These are phyloP conservation scores for Tetracladium maxilliforme DNA, from an alignment of 2,329 filamentous ascomycete genomes.

Conservation along the genomic window DNA sequence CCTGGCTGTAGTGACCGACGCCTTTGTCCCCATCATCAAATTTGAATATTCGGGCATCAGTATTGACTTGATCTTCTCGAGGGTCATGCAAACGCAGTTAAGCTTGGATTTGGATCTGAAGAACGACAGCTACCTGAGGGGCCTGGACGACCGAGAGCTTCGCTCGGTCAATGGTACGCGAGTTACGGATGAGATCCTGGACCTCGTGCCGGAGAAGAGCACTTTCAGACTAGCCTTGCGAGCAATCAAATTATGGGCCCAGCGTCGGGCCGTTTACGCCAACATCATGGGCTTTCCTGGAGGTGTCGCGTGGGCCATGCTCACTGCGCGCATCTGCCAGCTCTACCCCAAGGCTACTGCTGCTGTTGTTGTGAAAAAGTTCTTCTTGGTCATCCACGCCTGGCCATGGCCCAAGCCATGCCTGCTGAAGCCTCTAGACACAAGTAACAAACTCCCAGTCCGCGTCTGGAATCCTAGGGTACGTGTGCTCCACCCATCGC, in stretches of 20 bases:
- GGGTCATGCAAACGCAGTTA: slow-evolving; percentile 57
- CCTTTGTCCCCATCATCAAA: slow-evolving; percentile 95
- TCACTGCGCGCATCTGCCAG: slow-evolving; percentile 90
- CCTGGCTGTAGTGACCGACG: slow-evolving; percentile 72
- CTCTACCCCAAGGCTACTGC: slow-evolving; percentile 87
- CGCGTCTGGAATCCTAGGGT: slow-evolving; percentile 92
- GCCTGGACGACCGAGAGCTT: slow-evolving; percentile 74
- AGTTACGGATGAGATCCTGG: slow-evolving; percentile 84
- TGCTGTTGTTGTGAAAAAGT: slow-evolving; percentile 80
- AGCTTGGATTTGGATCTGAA: slow-evolving; percentile 61
- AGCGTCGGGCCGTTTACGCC: slow-evolving; percentile 81
- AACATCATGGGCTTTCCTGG: slow-evolving; percentile 95
- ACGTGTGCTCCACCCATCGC: slow-evolving; percentile 9
- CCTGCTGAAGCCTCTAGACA: slow-evolving; percentile 74
- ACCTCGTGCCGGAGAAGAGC: slow-evolving; percentile 74
- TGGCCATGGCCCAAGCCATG: slow-evolving; percentile 97
- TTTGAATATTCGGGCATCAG: slow-evolving; percentile 83
- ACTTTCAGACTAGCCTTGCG: slow-evolving; percentile 82
- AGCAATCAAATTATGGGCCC: slow-evolving; percentile 93
- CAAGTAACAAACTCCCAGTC: slow-evolving; percentile 64
- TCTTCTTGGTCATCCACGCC: slow-evolving; percentile 79
- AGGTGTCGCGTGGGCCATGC: slow-evolving; percentile 95
- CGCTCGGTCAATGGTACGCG: slow-evolving; percentile 87
- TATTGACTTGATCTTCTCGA: slow-evolving; percentile 85
- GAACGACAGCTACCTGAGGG: slow-evolving; percentile 73